phyloP scores from a whole-genome alignment of 371 early-diverging fungal genomes.

The Mucor lusitanicus region DNA sequence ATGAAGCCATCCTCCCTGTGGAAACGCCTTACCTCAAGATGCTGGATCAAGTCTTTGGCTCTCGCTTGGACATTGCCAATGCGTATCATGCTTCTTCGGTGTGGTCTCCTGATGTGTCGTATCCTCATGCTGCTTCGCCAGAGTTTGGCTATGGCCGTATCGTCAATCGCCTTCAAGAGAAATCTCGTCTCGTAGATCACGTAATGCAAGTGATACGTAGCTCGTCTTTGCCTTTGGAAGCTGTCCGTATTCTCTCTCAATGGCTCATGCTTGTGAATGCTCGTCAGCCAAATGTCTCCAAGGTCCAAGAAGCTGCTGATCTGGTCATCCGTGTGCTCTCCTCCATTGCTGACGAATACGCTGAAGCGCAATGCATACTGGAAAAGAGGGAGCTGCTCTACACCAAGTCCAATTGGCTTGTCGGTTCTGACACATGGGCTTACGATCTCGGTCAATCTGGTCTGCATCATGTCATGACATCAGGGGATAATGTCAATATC shows the following conservation, averaged over 20 bases:
- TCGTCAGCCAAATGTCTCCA: conserved; percentile 32
- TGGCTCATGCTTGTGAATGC: conserved; percentile 68
- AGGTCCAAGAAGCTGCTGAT: conserved; percentile 35
- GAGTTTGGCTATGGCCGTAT: conserved; percentile 86
- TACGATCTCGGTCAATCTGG: conserved; percentile 85
- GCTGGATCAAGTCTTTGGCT: conserved; percentile 72
- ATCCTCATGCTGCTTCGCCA: conserved; percentile 55
- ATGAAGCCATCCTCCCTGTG: neutral
- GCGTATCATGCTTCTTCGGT: conserved; percentile 41
- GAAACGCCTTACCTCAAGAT: conserved; percentile 79
- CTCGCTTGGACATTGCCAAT: conserved; percentile 77
- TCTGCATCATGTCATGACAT: conserved; percentile 86
- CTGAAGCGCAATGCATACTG: conserved; percentile 27
- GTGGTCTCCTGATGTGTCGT: conserved; percentile 35
- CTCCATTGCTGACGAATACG: conserved; percentile 1
- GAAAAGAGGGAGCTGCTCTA: conserved; percentile 42
- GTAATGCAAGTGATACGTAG: conserved; percentile 57
- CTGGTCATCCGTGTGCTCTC: conserved; percentile 18
- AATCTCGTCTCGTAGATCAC: conserved; percentile 60
- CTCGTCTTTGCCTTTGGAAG: conserved; percentile 43
- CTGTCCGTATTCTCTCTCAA: conserved; percentile 57
- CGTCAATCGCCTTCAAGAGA: conserved; percentile 65
- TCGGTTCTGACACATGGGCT: conserved; percentile 84
- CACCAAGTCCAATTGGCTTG: conserved; percentile 76
- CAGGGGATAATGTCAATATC: conserved; percentile 82